Base-by-base conservation (phyloP, 2,329 filamentous ascomycete genomes). In the Orbilia blumenaviensis region DNA sequence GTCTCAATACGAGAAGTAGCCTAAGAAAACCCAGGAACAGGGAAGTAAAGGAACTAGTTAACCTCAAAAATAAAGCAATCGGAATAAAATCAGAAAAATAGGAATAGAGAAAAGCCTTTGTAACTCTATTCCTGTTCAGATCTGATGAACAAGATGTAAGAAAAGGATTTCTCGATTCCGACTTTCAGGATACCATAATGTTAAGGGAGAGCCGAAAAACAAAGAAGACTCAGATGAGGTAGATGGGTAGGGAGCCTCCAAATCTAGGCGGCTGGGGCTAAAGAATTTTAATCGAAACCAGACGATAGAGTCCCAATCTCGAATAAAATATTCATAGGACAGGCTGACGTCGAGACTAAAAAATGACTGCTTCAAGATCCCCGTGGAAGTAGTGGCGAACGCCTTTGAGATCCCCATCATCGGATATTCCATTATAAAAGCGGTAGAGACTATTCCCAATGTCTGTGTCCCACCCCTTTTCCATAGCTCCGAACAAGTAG, bases 401-500 rank as follows among this genome's bases (percentile, higher is more conserved):
- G 6, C 63, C 63, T n/a, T 64, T 44, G 23, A 75, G 18, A 14
- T 25, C 38, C 0, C 63, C 63, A 41, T 68, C 58, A 0, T 75
- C 71, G 18, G 27, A 50, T 23, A 75, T 75, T 3, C 71, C 56
- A 8, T 58, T 25, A 8, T 56, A 18, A 5, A 42, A 25, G 9
- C 71, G 54, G 23, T 32, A 68, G 12, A 68, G 25, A 1, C 34
- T 34, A 12, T 29, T 16, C 32, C 64, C 46, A 8, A 68, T 18
- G 8, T 75, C 71, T 2, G 64, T 18, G 23, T 75, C 71, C 71
- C 71, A 75, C 3, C 9, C 16, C 4, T 36, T 36, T 21, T 75
- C 71, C 27, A 68, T 41, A 3, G 50, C 21, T 6, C 71, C 71
- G 34, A 75, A 75, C 8, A 56, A 5, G 16, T 32, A 68, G 2